These are phyloP conservation scores for Hanseniaspora gamundiae DNA, from an alignment of 1,139 yeast genomes.

Conservation along the genomic window DNA sequence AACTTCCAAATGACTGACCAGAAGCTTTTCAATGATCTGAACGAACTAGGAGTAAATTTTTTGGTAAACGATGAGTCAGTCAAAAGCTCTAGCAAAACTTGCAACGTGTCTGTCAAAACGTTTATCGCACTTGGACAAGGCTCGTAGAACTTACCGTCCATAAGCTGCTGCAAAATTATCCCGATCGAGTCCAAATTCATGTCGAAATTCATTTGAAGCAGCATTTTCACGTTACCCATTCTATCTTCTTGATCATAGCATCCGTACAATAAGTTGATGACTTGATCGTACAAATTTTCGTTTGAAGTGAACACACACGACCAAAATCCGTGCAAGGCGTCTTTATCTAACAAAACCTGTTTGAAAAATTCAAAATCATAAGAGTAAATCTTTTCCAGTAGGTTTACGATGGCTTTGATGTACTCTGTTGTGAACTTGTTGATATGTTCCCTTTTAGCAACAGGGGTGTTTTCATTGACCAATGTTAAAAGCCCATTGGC, in stretches of 20 bases:
- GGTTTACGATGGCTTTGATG: constrained; percentile 30
- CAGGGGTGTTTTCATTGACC: constrained; percentile 15
- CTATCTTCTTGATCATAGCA: constrained; percentile 68
- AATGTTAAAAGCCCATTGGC: constrained; percentile 31
- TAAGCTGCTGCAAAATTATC: constrained; percentile 34
- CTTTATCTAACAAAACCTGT: constrained; percentile 27
- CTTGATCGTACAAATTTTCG: constrained; percentile 44
- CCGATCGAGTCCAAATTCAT: constrained; percentile 39
- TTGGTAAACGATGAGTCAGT: constrained; percentile 52
- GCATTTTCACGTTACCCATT: constrained; percentile 52
- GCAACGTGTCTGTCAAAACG: constrained; percentile 61
- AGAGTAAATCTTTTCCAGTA: constrained; percentile 25
- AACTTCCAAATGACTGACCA: constrained; percentile 71
- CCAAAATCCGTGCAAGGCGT: constrained; percentile 48
- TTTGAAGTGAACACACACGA: constrained; percentile 52
- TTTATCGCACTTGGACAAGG: constrained; percentile 69
- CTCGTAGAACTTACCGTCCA: constrained; percentile 43
- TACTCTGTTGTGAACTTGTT: constrained; percentile 18
- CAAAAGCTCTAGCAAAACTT: constrained; percentile 30
- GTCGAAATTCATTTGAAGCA: constrained; percentile 34
- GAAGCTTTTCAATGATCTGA: constrained; percentile 25
- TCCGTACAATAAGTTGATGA: constrained; percentile 62
- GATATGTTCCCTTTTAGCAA: constrained; percentile 9
- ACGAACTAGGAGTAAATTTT: constrained; percentile 26
- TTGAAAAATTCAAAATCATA: constrained; percentile 23